These are phyloP conservation scores for Lactuca sativa DNA, from an alignment of 129 eudicot genomes.

Conservation along the genomic window DNA sequence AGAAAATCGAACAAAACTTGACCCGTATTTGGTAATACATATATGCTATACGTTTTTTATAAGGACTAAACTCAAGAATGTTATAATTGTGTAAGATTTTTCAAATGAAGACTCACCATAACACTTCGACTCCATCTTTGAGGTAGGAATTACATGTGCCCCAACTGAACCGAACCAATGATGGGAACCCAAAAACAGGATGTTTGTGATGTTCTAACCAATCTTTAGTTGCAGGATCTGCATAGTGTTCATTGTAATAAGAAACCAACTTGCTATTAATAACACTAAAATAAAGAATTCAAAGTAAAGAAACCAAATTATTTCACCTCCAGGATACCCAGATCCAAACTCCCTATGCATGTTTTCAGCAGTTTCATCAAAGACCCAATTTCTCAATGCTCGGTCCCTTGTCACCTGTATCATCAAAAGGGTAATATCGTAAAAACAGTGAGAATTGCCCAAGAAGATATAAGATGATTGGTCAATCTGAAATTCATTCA, in stretches of 20 bases:
- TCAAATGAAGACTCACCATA: conserved; percentile 56
- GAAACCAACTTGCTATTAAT: not conserved
- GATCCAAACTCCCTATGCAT: conserved; percentile 86
- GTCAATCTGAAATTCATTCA: conserved; percentile 27
- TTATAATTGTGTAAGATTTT: not conserved
- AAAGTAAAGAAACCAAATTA: conserved; percentile 3
- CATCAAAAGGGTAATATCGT: not conserved
- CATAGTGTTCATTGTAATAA: not conserved
- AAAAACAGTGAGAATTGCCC: not conserved
- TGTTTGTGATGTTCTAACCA: conserved; percentile 95
- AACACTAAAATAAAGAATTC: not conserved
- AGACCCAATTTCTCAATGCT: conserved; percentile 70
- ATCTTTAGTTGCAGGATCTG: conserved; percentile 86
- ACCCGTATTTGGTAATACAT: too few species aligned
- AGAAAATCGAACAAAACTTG: too few species aligned
- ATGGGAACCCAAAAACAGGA: conserved; percentile 83
- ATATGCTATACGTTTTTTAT: too few species aligned
- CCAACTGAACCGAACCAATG: conserved; percentile 98
- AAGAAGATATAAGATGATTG: conserved; percentile 4
- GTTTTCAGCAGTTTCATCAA: conserved; percentile 84
- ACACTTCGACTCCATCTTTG: conserved; percentile 65
- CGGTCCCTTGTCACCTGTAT: conserved; percentile 92
- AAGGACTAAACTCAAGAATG: too few species aligned
- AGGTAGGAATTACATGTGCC: conserved; percentile 86
- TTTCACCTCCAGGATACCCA: conserved; percentile 92